Evolutionary conservation across 305 asterid genomes (phyloP).

Genomic region (Fraxinus platypoda): DNA sequence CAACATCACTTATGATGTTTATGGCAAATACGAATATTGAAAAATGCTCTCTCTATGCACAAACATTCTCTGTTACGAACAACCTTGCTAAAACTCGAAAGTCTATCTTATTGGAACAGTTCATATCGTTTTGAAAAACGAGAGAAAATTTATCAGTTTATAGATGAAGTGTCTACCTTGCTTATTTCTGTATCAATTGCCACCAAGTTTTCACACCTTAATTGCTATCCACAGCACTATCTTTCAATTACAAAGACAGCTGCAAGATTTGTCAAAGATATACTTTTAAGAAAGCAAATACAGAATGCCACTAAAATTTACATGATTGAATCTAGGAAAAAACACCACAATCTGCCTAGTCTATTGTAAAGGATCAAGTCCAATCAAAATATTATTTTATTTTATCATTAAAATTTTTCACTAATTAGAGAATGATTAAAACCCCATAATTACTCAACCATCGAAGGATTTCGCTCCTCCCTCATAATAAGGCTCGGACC

Average conservation of each 20-base stretch:
- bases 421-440: conserved; percentile 22
- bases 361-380: background rate
- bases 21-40: background rate
- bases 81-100: too few species aligned
- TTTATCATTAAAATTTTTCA: conserved; percentile 20
- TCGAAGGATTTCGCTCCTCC: background rate
- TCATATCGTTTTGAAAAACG: background rate
- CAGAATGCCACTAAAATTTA: conserved; percentile 19
- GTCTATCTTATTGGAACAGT: background rate
- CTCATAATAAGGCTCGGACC: background rate
- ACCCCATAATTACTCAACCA: conserved; percentile 4
- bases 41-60: background rate
- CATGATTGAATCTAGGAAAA: conserved; percentile 9
- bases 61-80: background rate
- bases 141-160: background rate
- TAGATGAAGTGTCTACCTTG: background rate
- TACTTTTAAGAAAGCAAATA: conserved; percentile 7
- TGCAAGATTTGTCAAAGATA: background rate
- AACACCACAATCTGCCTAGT: background rate
- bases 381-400: background rate
- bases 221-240: background rate
- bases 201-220: background rate
- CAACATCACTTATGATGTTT: background rate
- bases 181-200: background rate
- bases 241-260: background rate